Base-by-base conservation (phyloP, 345 rosid species). In the Cochlearia excelsa region DNA sequence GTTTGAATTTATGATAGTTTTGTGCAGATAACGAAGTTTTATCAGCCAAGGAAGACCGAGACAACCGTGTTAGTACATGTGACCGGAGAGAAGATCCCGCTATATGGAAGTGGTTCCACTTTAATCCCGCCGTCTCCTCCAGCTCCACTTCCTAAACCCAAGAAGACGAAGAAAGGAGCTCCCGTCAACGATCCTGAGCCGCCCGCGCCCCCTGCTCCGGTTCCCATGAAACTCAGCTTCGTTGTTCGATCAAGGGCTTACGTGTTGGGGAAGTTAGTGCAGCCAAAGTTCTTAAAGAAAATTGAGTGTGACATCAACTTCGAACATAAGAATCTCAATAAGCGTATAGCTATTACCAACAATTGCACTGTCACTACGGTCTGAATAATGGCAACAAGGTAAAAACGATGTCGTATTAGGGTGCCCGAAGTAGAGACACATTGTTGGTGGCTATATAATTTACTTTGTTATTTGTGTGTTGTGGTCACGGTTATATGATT, bases 241-340 rank as follows among this genome's bases (percentile, higher is more conserved):
- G 55, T 65, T 1, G 83, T 93, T 46, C 62, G 79, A 50, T 93
- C 99, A 37, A 78, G 74, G 42, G 96, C 99, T 52, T 82, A 86
- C 65, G 95, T 93, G 38, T 51, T 93, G 81, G 99, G 99, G 9
- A 87, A 78, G 71, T 63, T 93, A 80, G 99, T 93, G 10, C 83
- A 85, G 71, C 88, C 94, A 0, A 93, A 79, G 57, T 93, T 89
- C 70, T 50, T 74, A 77, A 87, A 74, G 82, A 82, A 52, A 56
- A 79, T 93, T 23, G 78, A 73, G 2, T 93, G 99, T 64, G 65
- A 71, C 35, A 31, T 89, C 62, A 80, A 80, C 30, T 87, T 78
- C 46, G 80, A 87, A 66, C 83, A 77, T 30, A 89, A 81, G 57
- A 89, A 79, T 63, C 79, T 84, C 60, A 85, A 78, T 41, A 79